Conservation (phyloP, 2,329 filamentous ascomycete genomes). For the Ophiosphaerella herpotricha region DNA sequence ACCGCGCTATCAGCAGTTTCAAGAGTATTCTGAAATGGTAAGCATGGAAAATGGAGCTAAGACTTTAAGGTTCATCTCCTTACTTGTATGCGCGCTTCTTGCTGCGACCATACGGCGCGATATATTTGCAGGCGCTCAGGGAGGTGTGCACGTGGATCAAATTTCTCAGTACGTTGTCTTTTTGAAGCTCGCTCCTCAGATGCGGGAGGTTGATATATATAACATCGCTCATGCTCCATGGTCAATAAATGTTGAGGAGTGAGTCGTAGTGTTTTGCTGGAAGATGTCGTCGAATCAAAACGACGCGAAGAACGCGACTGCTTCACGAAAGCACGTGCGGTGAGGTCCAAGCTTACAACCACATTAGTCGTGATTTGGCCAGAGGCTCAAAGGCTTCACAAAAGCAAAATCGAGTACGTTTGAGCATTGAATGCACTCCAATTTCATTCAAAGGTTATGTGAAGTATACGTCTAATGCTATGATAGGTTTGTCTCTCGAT, state of each 20-base stretch:
- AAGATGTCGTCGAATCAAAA: conserved; percentile 1
- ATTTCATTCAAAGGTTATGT: too few species aligned
- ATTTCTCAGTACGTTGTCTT: conserved; percentile 44
- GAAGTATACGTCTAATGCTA: too few species aligned
- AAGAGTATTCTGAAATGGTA: conserved; percentile 40
- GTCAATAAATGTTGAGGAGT: not conserved
- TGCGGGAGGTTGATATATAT: conserved; percentile 49
- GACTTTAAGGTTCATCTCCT: not conserved
- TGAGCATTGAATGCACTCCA: too few species aligned
- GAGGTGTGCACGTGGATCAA: conserved; percentile 26
- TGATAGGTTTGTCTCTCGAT: too few species aligned
- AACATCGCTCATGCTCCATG: conserved; percentile 57
- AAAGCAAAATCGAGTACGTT: too few species aligned
- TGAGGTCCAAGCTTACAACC: not conserved
- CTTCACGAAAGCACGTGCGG: conserved; percentile 11
- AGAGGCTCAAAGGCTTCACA: not conserved
- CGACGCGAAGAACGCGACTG: conserved; percentile 3
- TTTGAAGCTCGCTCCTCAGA: conserved; percentile 46
- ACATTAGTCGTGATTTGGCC: too few species aligned
- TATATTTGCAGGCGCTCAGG: conserved; percentile 64
- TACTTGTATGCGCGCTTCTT: conserved; percentile 68
- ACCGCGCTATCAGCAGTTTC: conserved; percentile 47
- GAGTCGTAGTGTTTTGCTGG: not conserved
- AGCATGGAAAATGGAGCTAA: conserved; percentile 4
- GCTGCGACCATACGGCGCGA: conserved; percentile 65